phyloP scores from a whole-genome alignment of 495 filamentous ascomycete species.

The Aspergillus biplanus region DNA sequence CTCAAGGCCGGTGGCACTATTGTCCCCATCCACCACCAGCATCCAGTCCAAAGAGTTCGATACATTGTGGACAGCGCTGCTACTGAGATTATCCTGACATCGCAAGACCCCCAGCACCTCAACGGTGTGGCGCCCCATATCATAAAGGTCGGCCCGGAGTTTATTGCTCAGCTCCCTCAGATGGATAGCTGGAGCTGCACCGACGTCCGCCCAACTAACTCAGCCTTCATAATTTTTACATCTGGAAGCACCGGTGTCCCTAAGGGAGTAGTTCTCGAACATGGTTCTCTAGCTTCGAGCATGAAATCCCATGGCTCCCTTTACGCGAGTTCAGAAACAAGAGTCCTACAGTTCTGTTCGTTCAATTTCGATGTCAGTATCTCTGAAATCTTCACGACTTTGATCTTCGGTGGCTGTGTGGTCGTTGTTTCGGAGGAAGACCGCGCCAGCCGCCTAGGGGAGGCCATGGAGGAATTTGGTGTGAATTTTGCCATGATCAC shows the following conservation, averaged over 20 bases:
- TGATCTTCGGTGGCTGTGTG: conserved; percentile 17
- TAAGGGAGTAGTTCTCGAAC: conserved; percentile 15
- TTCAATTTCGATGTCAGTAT: conserved; percentile 20
- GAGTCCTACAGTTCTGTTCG: conserved; percentile 14
- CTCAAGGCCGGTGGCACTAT: conserved; percentile 15
- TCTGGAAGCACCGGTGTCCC: conserved; percentile 16
- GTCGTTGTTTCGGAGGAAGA: conserved; percentile 18
- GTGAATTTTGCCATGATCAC: conserved; percentile 20
- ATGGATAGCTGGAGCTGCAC: background rate
- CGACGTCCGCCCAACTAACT: background rate
- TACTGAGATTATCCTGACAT: conserved; percentile 4
- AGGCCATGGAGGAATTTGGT: conserved; percentile 17
- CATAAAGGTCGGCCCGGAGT: conserved; percentile 5
- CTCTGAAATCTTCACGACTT: conserved; percentile 12
- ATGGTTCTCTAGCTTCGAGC: conserved; percentile 13
- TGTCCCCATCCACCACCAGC: conserved; percentile 14
- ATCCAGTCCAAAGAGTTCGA: conserved; percentile 5
- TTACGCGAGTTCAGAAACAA: conserved; percentile 9
- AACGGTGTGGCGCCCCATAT: background rate
- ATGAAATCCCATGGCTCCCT: conserved; percentile 12
- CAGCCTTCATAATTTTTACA: conserved; percentile 17
- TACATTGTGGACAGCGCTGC: background rate
- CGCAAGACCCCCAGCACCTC: background rate
- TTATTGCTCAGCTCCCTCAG: background rate
- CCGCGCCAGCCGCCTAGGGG: conserved; percentile 11